These are phyloP conservation scores for Penicillium fimorum DNA, from an alignment of 495 filamentous ascomycete genomes.

Conservation along the genomic window DNA sequence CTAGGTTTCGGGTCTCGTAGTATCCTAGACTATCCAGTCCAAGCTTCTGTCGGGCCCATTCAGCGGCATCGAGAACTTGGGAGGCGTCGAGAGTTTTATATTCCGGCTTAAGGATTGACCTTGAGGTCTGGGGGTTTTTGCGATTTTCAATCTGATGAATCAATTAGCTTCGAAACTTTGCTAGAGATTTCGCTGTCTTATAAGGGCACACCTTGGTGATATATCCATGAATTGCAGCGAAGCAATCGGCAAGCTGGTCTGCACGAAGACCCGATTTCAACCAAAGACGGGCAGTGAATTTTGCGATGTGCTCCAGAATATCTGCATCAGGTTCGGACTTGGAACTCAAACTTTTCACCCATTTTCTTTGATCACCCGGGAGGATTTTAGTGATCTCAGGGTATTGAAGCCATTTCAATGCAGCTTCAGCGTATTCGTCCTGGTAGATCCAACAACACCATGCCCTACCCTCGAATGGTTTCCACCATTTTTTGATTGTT, in stretches of 20 bases:
- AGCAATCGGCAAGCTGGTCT: neutral
- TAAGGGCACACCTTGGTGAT: slow-evolving; percentile 17
- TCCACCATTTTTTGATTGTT: slow-evolving; percentile 18
- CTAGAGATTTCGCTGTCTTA: no score
- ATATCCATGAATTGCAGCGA: slow-evolving; percentile 15
- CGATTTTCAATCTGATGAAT: slow-evolving; percentile 12
- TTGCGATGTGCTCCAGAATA: slow-evolving; percentile 19
- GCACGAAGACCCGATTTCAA: neutral
- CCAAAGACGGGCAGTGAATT: slow-evolving; percentile 15
- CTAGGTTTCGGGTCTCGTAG: slow-evolving; percentile 16
- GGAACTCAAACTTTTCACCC: slow-evolving; percentile 22
- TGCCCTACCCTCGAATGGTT: no score
- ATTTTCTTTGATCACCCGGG: slow-evolving; percentile 9
- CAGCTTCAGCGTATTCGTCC: slow-evolving; percentile 8
- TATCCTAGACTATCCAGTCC: slow-evolving; percentile 14
- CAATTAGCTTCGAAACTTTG: slow-evolving; percentile 2
- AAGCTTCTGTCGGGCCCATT: slow-evolving; percentile 14
- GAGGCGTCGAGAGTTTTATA: no score
- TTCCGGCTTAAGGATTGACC: no score
- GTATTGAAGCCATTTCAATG: slow-evolving; percentile 22
- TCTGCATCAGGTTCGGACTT: slow-evolving; percentile 25
- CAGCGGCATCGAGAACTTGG: slow-evolving; percentile 5
- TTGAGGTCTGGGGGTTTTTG: slow-evolving; percentile 7
- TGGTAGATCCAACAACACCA: no score
- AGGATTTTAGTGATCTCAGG: slow-evolving; percentile 22